Percentiles rank a stretch among this genome's conserved stretches.
Evolutionary conservation across 1,284 basidiomycete species (phyloP).

Genomic region (Papiliotrema flavescens): DNA sequence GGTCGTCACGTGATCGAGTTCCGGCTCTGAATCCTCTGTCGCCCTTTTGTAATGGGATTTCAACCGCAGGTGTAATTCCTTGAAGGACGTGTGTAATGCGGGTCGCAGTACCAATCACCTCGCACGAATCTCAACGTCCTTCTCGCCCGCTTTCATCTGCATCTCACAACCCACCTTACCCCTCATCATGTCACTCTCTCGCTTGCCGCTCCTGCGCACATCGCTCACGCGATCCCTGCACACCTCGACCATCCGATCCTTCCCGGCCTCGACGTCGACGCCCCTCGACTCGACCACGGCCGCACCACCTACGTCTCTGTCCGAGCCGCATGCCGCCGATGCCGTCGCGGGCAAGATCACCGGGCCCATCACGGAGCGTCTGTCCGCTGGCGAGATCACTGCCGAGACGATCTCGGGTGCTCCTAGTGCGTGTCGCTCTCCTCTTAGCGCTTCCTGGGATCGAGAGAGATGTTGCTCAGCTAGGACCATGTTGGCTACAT

Average conservation of each 20-base stretch:
- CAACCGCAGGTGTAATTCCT: not conserved
- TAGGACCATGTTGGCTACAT: no score
- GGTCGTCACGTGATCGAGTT: conserved; percentile 1
- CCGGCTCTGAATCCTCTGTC: not conserved
- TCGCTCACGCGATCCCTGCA: not conserved
- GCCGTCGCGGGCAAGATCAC: conserved; percentile 1
- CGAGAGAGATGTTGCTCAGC: no score
- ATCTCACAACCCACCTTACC: not conserved
- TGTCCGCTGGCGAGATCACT: not conserved
- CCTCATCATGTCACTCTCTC: not conserved
- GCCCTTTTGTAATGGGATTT: not conserved
- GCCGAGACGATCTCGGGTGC: conserved; percentile 6
- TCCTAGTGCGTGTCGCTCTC: conserved; percentile 2
- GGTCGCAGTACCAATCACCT: not conserved
- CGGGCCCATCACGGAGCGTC: not conserved
- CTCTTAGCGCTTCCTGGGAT: not conserved
- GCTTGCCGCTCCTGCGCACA: not conserved
- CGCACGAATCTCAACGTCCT: not conserved
- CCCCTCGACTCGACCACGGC: not conserved
- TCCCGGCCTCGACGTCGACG: not conserved
- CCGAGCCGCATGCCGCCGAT: conserved; percentile 4
- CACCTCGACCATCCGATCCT: not conserved
- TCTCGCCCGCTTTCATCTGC: not conserved
- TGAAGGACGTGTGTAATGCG: not conserved
- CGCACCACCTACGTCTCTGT: not conserved